Base-by-base conservation (phyloP, 441 rosid genomes). In the Flueggea neowawraea region DNA sequence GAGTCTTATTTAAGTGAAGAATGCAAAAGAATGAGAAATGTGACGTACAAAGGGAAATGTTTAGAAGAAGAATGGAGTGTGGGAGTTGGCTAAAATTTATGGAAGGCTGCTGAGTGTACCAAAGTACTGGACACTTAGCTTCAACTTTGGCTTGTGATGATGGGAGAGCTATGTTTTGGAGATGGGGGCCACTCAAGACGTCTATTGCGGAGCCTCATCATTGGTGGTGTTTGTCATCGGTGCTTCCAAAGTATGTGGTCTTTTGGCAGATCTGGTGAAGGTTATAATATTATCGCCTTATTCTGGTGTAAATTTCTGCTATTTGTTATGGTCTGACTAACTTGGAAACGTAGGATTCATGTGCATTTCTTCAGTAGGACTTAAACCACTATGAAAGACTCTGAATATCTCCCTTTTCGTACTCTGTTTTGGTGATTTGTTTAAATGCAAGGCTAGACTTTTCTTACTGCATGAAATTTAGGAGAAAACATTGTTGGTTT, bases 251-350 rank as follows among this genome's bases (percentile, higher is more conserved):
- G 70, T 65, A 55, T 73, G 13, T 75, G 70, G 64, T 75, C 65
- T 48, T 60, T 75, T 65, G 52, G 73, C 78, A 60, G 70, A 71
- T 72, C 69, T 69, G 82, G 87, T 74, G 88, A 82, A 88, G 81
- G 79, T 85, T 75, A 66, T 73, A 62, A 54, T 67, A 69, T 71
- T 71, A 80, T 69, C 69, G 68, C 75, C 60, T 73, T 36, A 36
- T 65, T 73, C 64, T 39, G 67, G 75, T 68, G 66, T 53, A 64
- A 68, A 41, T 62, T 14, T 51, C 22, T 9, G 22, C 17, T 51
- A 11, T 16, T 51, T n/a, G 15, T 12, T 51, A 16, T 53, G 22
- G 17, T 28, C 22, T 16, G 31, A 53, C 22, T 53, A 13, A 47
- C 50, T 33, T 22, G 55, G 49, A 52, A 57, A 53, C 51, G 59